These are phyloP conservation scores for Murraya paniculata DNA, from an alignment of 345 rosid species.

Conservation along the genomic window DNA sequence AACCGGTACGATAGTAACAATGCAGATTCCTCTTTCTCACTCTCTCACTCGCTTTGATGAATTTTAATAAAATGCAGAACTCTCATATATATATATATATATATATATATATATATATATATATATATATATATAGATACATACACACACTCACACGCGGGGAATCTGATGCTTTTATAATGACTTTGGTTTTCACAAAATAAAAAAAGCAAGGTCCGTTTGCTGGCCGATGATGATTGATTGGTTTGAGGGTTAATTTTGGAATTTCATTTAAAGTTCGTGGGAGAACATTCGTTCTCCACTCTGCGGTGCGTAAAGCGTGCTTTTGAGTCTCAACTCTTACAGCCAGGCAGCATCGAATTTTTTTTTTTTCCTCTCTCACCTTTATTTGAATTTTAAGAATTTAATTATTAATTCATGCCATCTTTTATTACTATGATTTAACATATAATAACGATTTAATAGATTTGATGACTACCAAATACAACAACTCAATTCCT, in stretches of 20 bases:
- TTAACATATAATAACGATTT: not conserved
- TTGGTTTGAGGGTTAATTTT: not conserved
- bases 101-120: too few relatives aligned
- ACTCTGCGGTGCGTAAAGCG: not conserved
- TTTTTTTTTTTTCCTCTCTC: not conserved
- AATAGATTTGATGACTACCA: not conserved
- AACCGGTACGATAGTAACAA: not conserved
- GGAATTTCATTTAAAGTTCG: not conserved
- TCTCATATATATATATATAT: too few relatives aligned
- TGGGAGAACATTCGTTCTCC: not conserved
- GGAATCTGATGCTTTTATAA: not conserved
- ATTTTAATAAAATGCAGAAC: too few relatives aligned
- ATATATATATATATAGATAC: too few relatives aligned
- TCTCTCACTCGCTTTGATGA: not conserved
- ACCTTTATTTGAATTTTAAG: not conserved
- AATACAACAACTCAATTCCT: too few relatives aligned
- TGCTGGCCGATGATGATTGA: not conserved
- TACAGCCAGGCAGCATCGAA: not conserved
- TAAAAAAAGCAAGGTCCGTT: not conserved
- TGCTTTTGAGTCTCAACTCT: not conserved
- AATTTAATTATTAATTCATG: not conserved
- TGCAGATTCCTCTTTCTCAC: conserved; percentile 13
- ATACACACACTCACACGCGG: too few relatives aligned
- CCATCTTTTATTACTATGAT: not conserved
- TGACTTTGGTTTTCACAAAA: conserved; percentile 1